Evolutionary conservation across 768 basidiomycete genomes (phyloP), one percentile per base, ranked within the genome.

Genomic region (Leccinum rimulosum): DNA sequence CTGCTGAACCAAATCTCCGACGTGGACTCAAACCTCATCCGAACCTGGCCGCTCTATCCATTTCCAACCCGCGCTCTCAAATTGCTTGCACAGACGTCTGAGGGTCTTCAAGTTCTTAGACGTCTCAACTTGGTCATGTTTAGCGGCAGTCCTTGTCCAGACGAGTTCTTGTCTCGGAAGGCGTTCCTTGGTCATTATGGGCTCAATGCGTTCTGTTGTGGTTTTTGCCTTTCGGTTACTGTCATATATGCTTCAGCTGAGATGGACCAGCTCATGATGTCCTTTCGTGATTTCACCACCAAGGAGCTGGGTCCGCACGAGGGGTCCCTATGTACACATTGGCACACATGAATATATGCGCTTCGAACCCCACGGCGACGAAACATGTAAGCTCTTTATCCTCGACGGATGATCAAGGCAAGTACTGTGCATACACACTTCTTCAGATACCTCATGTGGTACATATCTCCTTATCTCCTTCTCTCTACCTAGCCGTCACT

Each of bases 271-370:
- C 67, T 83, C 17, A 73, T 80, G 69, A 81, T 76, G 52, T 83
- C 81, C 11, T 72, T 75, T 52, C 78, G 81, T 35, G 75, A 82
- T 58, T 80, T 79, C 56, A 68, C 67, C 5, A 72, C 62, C 4
- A 83, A 85, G 84, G 82, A 82, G 80, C 63, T 85, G 78, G 78
- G 66, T 80, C 49, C 76, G 79, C 30, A 59, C 70, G 12, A 71
- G 68, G 31, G 66, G 69, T 1, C 66, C 70, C 0, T n/a, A 66
- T 48, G 25, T 66, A 8, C 56, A 58, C 11, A 60, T 64, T 1
- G 56, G 59, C 1, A 53, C 70, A 47, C 51, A 59, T 15, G 57
- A 70, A n/a, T 84, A 77, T 66, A 56, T 82, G 52, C 72, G 73
- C 52, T 76, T 82, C 56, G 81, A 80, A 60, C 70, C 74, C 4